Evolutionary conservation across 2,329 filamentous ascomycete species (phyloP), one percentile per base, ranked within the genome.

Genomic region (Arthrobotrys conoides): DNA sequence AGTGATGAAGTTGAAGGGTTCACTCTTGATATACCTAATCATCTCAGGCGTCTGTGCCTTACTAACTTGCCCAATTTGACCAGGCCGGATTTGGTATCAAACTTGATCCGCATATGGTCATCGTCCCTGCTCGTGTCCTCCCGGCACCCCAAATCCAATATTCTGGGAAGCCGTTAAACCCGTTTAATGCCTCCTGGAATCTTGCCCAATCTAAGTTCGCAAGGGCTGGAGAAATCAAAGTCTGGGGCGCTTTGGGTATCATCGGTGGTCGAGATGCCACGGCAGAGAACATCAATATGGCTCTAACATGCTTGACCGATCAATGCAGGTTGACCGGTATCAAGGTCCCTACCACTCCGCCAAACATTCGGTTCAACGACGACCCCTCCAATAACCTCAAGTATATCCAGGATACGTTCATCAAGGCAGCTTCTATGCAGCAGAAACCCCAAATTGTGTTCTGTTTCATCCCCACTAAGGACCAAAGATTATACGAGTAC

Each of bases 101-200:
- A 0, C 87, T 94, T 2, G 86, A 86, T 5, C 87, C 88, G 12
- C 84, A 86, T 0, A 87, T 97, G 38, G 86, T 97, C 38, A 92
- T 91, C 0, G 92, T 97, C 0, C 86, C 87, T 0, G 94, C 89
- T 0, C 90, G 94, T 5, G 88, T 95, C 48, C 87, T 97, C 0
- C 49, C 82, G 0, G 82, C 89, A 0, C 93, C 93, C 0, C 82
- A 80, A 0, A 84, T 97, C 30, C 83, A 85, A 1, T 97, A 97
- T 82, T 79, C 83, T 72, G 78, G 83, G 20, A 79, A 49, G 16
- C 67, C 76, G 5, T 67, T 87, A 5, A 82, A 64, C 0, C 84
- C 88, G 0, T 79, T 70, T 0, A 84, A 85, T n/a, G 92, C 91
- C 0, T 87, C 87, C 0, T 96, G 92, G 93, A 93, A 94, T 81